A percentile compares a stretch with the other conserved stretches of the same genome.
Evolutionary conservation across 129 eudicot genomes (phyloP).

Genomic region (Ambrosia artemisiifolia): DNA sequence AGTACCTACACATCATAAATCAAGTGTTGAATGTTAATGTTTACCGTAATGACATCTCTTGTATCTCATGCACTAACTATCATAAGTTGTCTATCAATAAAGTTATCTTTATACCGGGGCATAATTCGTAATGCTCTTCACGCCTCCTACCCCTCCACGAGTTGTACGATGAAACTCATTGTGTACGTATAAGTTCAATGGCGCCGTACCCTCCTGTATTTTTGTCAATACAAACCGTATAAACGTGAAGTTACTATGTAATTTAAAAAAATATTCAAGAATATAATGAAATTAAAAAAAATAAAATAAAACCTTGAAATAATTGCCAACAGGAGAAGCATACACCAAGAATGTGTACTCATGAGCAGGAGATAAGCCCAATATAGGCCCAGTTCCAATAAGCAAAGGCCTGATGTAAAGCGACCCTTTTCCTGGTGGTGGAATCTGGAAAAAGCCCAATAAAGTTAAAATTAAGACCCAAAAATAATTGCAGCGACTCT

Average conservation of each 20-base stretch:
- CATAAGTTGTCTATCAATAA: not conserved
- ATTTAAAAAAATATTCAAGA: not conserved
- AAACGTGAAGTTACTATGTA: not conserved
- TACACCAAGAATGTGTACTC: constrained; percentile 79
- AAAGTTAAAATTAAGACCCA: not conserved
- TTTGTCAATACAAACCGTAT: not conserved
- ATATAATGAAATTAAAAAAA: not conserved
- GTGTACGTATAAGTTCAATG: constrained; percentile 64
- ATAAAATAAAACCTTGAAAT: constrained; percentile 59
- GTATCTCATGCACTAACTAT: not conserved
- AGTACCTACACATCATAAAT: constrained; percentile 38
- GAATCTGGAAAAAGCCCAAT: constrained; percentile 47
- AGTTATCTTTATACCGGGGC: constrained; percentile 52
- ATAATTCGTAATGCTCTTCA: constrained; percentile 81
- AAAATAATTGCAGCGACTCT: too few species aligned
- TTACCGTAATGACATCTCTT: not conserved
- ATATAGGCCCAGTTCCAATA: constrained; percentile 71
- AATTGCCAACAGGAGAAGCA: constrained; percentile 89
- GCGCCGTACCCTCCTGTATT: constrained; percentile 59
- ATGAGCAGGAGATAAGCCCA: constrained; percentile 82
- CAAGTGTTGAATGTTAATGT: not conserved
- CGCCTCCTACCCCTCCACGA: constrained; percentile 89
- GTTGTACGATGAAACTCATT: constrained; percentile 66
- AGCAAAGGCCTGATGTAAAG: constrained; percentile 89
- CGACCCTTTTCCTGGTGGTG: constrained; percentile 91